Percentiles rank a stretch among this genome's conserved stretches.
Conservation (phyloP, 768 basidiomycete genomes). For the Grammothele lineata region DNA sequence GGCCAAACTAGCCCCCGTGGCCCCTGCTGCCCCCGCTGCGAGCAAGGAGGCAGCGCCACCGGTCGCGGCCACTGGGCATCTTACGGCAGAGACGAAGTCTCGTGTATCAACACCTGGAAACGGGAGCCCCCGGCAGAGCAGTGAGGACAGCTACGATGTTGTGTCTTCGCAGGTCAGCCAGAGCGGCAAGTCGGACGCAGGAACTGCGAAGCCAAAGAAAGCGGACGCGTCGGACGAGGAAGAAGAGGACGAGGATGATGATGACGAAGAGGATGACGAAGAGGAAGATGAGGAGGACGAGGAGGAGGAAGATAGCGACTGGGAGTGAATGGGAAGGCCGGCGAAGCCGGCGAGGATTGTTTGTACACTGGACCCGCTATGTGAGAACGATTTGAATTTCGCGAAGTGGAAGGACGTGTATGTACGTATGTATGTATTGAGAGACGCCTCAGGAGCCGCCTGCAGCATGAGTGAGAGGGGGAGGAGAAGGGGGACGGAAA, state of each 20-base stretch:
- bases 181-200: constrained; percentile 13
- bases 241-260: constrained; percentile 14
- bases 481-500: too few species aligned
- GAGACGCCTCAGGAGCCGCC: too few species aligned
- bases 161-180: constrained; percentile 31
- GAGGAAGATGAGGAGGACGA: constrained; percentile 7
- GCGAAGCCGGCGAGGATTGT: too few species aligned
- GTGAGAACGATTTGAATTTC: too few species aligned
- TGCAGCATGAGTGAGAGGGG: too few species aligned
- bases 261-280: constrained; percentile 18
- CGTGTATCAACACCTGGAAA: constrained; percentile 19
- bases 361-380: too few species aligned
- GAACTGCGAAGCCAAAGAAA: constrained; percentile 3
- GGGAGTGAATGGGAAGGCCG: constrained; percentile 21
- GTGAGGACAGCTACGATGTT: constrained; percentile 34
- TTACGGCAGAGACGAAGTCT: constrained; percentile 10
- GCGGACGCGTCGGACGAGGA: constrained; percentile 10
- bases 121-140: constrained; percentile 27
- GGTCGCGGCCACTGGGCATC: not conserved
- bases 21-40: not conserved
- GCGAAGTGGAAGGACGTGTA: too few species aligned
- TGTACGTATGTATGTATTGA: too few species aligned
- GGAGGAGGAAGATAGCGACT: constrained; percentile 20
- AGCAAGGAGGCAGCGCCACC: not conserved
- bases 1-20: not conserved